Conservation (phyloP, 140 eudicot species). For the Ambrosia hybrid region DNA sequence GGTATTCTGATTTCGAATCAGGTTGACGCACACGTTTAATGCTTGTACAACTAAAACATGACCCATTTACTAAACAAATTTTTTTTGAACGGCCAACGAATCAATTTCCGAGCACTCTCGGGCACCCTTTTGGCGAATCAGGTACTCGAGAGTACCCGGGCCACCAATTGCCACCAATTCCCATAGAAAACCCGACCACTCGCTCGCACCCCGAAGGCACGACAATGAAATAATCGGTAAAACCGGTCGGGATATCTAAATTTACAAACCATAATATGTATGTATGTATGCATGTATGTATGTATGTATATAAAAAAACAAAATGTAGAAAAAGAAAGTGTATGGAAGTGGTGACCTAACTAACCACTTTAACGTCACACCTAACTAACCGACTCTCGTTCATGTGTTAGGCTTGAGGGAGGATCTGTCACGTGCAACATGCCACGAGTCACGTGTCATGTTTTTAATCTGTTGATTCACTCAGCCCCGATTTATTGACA, state of each 20-base stretch:
- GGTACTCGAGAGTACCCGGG: too few species aligned
- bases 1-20: background rate
- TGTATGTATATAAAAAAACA: background rate
- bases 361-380: constrained; percentile 38
- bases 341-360: constrained; percentile 37
- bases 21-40: background rate
- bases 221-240: too few species aligned
- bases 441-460: constrained; percentile 60
- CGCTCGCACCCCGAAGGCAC: too few species aligned
- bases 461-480: constrained; percentile 19
- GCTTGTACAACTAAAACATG: background rate
- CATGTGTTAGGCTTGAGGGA: constrained; percentile 24
- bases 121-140: too few species aligned
- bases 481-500: constrained; percentile 35
- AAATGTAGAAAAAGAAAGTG: background rate
- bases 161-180: too few species aligned
- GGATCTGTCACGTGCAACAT: constrained; percentile 47
- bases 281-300: too few species aligned
- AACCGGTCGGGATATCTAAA: too few species aligned
- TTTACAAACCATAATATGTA: too few species aligned
- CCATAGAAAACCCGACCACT: too few species aligned
- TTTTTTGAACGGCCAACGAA: too few species aligned
- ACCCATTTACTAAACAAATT: background rate
- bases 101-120: too few species aligned
- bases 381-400: constrained; percentile 48